These are phyloP conservation scores for Henckelia pumila DNA, from an alignment of 257 asterid species.

Conservation along the genomic window DNA sequence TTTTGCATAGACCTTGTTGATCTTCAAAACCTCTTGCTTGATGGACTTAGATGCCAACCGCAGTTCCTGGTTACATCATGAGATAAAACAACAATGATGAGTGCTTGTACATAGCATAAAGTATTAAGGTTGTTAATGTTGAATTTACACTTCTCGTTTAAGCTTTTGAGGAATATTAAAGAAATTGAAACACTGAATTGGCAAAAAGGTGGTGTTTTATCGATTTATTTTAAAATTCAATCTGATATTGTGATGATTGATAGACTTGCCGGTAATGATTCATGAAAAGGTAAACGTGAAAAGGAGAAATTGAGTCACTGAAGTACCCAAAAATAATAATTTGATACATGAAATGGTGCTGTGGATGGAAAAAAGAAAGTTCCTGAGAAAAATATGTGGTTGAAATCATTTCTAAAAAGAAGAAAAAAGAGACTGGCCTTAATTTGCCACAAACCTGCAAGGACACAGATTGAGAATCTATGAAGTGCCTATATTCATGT, in stretches of 20 bases:
- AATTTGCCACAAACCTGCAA: conserved; percentile 55
- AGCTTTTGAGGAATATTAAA: neutral
- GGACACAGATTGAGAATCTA: conserved; percentile 67
- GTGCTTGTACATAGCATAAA: conserved; percentile 16
- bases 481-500: conserved; percentile 59
- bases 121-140: neutral
- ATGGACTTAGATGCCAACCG: conserved; percentile 63
- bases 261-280: no score
- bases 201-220: neutral
- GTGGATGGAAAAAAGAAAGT: neutral
- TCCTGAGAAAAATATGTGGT: no score
- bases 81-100: conserved; percentile 18
- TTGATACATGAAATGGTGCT: neutral
- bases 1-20: conserved; percentile 49
- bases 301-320: neutral
- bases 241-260: neutral
- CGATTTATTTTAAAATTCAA: no score
- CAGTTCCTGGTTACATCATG: conserved; percentile 54
- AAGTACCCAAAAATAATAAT: neutral
- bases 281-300: neutral
- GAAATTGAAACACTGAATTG: neutral
- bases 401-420: no score
- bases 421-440: no score
- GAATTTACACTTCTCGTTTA: neutral
- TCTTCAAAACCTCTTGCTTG: conserved; percentile 69